Percentiles rank a stretch among this genome's conserved stretches.
Evolutionary conservation across 2,329 filamentous ascomycete species (phyloP).

Genomic region (Curvularia spicifera): DNA sequence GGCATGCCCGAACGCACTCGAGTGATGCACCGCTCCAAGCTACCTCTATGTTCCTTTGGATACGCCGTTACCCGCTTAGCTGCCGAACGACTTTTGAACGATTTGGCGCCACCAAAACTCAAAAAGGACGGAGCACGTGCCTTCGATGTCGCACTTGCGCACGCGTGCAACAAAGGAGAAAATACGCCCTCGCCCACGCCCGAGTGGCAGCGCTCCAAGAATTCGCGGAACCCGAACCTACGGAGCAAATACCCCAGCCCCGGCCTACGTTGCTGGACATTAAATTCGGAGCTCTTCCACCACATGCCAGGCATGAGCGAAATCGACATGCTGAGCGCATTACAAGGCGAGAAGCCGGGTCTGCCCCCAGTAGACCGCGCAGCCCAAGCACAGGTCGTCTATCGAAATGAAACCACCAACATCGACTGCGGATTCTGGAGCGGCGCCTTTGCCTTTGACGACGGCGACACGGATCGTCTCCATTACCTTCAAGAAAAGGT

Average conservation of each 20-base stretch:
- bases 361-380: constrained; percentile 47
- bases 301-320: constrained; percentile 51
- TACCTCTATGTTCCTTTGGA: constrained; percentile 55
- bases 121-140: constrained; percentile 41
- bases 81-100: constrained; percentile 48
- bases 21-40: constrained; percentile 51
- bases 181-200: constrained; percentile 40
- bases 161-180: constrained; percentile 48
- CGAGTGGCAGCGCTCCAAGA: constrained; percentile 27
- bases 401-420: constrained; percentile 47
- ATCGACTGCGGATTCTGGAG: constrained; percentile 52
- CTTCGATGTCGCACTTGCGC: constrained; percentile 53
- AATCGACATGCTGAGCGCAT: constrained; percentile 46
- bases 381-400: constrained; percentile 39
- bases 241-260: constrained; percentile 41
- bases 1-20: constrained; percentile 47
- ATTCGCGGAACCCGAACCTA: constrained; percentile 27
- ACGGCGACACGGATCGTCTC: constrained; percentile 40
- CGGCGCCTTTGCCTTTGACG: constrained; percentile 45
- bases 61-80: constrained; percentile 52
- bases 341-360: constrained; percentile 38
- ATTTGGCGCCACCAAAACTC: constrained; percentile 47
- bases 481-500: constrained; percentile 48
- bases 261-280: constrained; percentile 52
- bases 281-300: constrained; percentile 55